phyloP scores from a whole-genome alignment of 225 moss, liverwort and hornwort genomes.

The Physcomitrellopsis africana region DNA sequence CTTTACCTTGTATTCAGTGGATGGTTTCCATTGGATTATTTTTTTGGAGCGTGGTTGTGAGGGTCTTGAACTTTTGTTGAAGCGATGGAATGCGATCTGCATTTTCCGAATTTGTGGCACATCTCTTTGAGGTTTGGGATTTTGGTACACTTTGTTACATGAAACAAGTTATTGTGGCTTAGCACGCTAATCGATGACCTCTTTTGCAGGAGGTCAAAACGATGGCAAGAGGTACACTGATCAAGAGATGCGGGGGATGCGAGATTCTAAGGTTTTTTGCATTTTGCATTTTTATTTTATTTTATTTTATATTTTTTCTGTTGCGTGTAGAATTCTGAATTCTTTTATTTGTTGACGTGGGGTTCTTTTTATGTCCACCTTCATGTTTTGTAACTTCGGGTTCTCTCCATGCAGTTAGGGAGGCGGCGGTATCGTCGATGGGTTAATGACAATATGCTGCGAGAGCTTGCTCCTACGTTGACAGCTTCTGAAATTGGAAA shows the following conservation, averaged over 20 bases:
- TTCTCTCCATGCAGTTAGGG: slow-evolving; percentile 61
- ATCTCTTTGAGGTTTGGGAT: background rate
- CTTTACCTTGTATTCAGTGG: background rate
- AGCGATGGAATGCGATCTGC: no score
- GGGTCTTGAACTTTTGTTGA: no score
- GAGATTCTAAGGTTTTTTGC: slow-evolving; percentile 46
- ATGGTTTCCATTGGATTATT: no score
- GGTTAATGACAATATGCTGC: slow-evolving; percentile 82
- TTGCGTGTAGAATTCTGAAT: background rate
- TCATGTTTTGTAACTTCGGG: slow-evolving; percentile 16
- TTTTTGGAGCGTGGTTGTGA: no score
- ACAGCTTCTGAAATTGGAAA: slow-evolving; percentile 81
- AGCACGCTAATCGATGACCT: slow-evolving; percentile 19
- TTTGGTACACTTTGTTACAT: background rate
- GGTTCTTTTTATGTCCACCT: background rate
- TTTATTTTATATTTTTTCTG: background rate
- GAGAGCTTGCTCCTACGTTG: slow-evolving; percentile 84
- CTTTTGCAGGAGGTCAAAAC: slow-evolving; percentile 37
- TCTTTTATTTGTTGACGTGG: background rate
- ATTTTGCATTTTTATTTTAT: background rate
- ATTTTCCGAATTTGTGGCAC: background rate
- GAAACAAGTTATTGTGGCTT: background rate
- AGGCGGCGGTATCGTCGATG: slow-evolving; percentile 85
- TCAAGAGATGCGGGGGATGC: slow-evolving; percentile 49
- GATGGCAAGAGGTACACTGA: slow-evolving; percentile 37